Base-by-base conservation (phyloP, 495 filamentous ascomycete genomes). In the Diplogelasinospora grovesii region DNA sequence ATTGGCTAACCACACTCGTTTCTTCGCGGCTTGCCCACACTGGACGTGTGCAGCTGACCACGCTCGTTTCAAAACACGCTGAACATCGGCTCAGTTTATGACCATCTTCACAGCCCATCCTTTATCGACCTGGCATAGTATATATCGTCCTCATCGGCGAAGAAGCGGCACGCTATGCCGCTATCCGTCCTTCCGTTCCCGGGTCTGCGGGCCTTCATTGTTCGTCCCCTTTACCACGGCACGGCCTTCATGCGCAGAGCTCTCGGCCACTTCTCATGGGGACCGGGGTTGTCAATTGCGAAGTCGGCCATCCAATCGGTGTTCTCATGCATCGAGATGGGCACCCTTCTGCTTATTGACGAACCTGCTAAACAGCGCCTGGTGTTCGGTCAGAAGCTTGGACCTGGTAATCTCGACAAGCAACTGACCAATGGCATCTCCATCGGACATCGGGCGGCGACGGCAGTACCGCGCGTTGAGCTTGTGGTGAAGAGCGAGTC, bases 401-500 rank as follows among this genome's bases (percentile, higher is more conserved):
- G 41, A 7, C 36, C 42, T n/a, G 27, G 8, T 23, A 47, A 54
- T 31, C 45, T 54, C 11, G 37, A 40, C 18, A 41, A 34, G 4
- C 10, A 43, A 16, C 20, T 26, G 8, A 32, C 27, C 21, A 41
- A 41, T 22, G 39, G 39, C 19, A 7, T 49, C 10, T 42, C 50
- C 23, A 24, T 41, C 11, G 13, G 45, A 16, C 60, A 57, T 19
- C 41, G 34, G 22, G 54, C 46, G 18, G 54, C 47, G 16, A 39
- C 52, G 14, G 33, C 32, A 4, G 35, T 54, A 0, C 63, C 64
- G 5, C 47, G 45, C 1, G 68, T 61, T 18, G 56, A 77, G 42
- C 55, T 85, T 22, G 59, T 61, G 13, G 69, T 85, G 11, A 69
- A 73, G 48, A 73, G 70, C 36, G 76, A 81, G 38, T 56, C 69